Base-by-base conservation (phyloP, 805 yeast genomes). In the Starmerella tilneyi region DNA sequence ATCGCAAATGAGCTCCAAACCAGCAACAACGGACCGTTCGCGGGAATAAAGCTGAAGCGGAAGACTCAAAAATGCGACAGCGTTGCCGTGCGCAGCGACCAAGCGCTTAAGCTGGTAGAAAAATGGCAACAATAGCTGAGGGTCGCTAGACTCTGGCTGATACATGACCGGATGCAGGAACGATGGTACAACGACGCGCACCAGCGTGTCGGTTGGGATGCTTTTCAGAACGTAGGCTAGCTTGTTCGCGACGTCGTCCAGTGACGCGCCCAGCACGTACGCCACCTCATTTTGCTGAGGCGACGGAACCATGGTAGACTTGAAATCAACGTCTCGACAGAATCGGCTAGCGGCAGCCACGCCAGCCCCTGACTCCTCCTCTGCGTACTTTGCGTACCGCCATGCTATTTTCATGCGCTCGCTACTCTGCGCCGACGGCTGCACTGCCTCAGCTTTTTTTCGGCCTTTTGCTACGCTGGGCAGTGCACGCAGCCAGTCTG, bases 341-440 rank as follows among this genome's bases (percentile, higher is more conserved):
- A 55, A 58, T 43, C 56, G 29, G 29, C 59, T 60, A 36, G 59
- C 36, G 4, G 16, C 34, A 4, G 11, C 35, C 20, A 19, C 20
- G 55, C 16, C 34, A 15, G 43, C 12, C 16, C 53, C 62, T 4
- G 39, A 11, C 11, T 27, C 43, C 9, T 22, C 35, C 19, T 17
- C 52, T 60, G 43, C 57, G 54, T 45, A 52, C 36, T 44, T 69
- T 0, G 89, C 92, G 58, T 88, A 88, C 56, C 96, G 74, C 97
- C 97, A 88, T 1, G 97, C 96, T 54, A 88, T 88, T 59, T 79
- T 83, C 71, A 88, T 66, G 52, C 80, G 49, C 42, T 46, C 47
- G 9, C 35, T 20, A 9, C 12, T 26, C 19, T 28, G 41, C 15
- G 50, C 28, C 41, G 41, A 13, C 4, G 30, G 12, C 7, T 5